Evolutionary conservation across 2,329 filamentous ascomycete species (phyloP), one percentile per base, ranked within the genome.

Genomic region (Fonsecaea nubica): DNA sequence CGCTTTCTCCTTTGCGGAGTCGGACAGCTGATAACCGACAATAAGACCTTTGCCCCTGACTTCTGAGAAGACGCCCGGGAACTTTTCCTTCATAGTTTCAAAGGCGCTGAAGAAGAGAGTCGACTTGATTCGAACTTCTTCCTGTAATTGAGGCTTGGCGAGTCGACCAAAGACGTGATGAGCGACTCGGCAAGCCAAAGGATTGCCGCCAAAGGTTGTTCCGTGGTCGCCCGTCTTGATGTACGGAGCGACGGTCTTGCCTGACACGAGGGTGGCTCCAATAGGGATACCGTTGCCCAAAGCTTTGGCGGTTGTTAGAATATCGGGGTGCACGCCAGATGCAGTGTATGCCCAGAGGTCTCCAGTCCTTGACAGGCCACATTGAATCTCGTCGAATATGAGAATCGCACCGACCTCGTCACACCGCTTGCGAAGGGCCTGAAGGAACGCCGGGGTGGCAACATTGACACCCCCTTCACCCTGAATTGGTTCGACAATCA

Each of bases 371-470:
- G 89, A 88, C 38, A 99, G 84, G 61, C 95, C 95, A 78, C 93
- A 97, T 80, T 99, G 95, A 69, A 99, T 99, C 83, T 99, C 95
- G 75, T 99, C 95, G 78, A 95, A 94, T 76, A 97, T 91, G 64
- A 99, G 82, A 3, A 98, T 87, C 1, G 94, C 93, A 59, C 92
- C 92, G 36, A 97, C 92, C 73, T 92, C 90, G 63, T 89, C 90
- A 79, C 93, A 97, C 66, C 93, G 87, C 76, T 86, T 86, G 65
- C 92, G 92, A n/a, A 99, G 86, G 0, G 92, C 91, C 30, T 88
- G 78, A 30, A 99, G 84, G 79, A 98, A 99, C 71, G 92, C 92
- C 3, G 91, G 87, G 0, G 86, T 90, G 2, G 92, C 95, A 10
- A 91, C 88, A 73, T 94, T 90, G 59, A 99, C 90, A 71, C 95